Percentiles rank a stretch among this genome's conserved stretches.
These are phyloP conservation scores for Lathyrus sativus DNA, from an alignment of 306 rosid genomes.

Conservation along the genomic window DNA sequence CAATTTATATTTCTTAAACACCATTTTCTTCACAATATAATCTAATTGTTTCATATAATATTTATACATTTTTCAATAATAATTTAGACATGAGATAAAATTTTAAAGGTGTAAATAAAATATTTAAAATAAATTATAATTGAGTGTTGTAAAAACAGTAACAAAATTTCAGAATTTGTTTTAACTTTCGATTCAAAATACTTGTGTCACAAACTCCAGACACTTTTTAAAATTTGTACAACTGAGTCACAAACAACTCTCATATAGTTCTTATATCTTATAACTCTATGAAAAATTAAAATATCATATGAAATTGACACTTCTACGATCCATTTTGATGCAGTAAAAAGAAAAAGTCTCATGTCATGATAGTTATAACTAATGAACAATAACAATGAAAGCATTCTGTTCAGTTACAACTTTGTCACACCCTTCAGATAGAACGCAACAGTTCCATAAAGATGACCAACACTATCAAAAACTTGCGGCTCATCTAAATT, in stretches of 20 bases:
- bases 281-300: not conserved
- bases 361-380: not conserved
- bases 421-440: no score
- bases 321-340: not conserved
- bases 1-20: no score
- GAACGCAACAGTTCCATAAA: no score
- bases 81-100: no score
- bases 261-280: not conserved
- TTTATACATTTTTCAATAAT: no score
- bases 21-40: no score
- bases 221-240: not conserved
- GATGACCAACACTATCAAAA: no score
- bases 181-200: not conserved
- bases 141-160: no score
- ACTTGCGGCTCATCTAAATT: no score
- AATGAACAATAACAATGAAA: not conserved
- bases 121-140: no score
- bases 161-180: not conserved
- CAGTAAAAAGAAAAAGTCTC: not conserved
- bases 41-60: no score
- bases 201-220: conserved; percentile 1
- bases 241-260: not conserved
- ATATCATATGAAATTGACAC: not conserved
- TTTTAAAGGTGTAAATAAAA: no score
- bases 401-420: conserved; percentile 34